Base-by-base conservation (phyloP, 352 stramenopile species). In the Globisporangium camurandrum region DNA sequence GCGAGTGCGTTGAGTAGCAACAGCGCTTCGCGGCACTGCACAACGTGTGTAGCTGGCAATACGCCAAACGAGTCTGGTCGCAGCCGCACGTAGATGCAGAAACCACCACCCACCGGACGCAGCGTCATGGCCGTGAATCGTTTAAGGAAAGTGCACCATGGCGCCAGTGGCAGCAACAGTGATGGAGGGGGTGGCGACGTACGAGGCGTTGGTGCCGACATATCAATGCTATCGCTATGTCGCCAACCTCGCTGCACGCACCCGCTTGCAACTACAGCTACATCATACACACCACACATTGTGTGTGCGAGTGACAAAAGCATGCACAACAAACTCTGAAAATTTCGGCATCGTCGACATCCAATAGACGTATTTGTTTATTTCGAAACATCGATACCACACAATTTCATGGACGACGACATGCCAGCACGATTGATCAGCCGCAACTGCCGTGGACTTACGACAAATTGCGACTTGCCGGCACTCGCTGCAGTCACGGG, bases 401-500 rank as follows among this genome's bases (percentile, higher is more conserved):
- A 12, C 33, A 30, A 26, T 41, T 27, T 46, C 45, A 52, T 41
- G 20, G 31, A 46, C 24, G 42, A 40, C 12, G 33, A 44, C 34
- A 44, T 58, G 38, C 27, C 57, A 17, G 62, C 60, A 19, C 33
- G 23, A 33, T 41, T 56, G 45, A 58, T 51, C 33, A 78, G 42
- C 4, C 65, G 68, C 41, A 71, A 56, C 37, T 73, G 57, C 9
- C 70, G 67, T 22, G 71, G 71, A 57, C 71, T 82, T 40, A 69
- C 54, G 28, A 69, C 54, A 33, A 66, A 49, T 17, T 59, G 44
- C 41, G 66, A 68, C 17, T 67, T 64, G 11, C 71, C 71, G 2
- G 71, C 71, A 19, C 57, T 77, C n/a, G 55, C 54, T 1, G 49
- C 65, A 17, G 59, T 79, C 41, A 79, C 57, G 7, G 68, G 71